These are phyloP conservation scores for Lactarius hatsudake DNA, from an alignment of 768 basidiomycete species.

Conservation along the genomic window DNA sequence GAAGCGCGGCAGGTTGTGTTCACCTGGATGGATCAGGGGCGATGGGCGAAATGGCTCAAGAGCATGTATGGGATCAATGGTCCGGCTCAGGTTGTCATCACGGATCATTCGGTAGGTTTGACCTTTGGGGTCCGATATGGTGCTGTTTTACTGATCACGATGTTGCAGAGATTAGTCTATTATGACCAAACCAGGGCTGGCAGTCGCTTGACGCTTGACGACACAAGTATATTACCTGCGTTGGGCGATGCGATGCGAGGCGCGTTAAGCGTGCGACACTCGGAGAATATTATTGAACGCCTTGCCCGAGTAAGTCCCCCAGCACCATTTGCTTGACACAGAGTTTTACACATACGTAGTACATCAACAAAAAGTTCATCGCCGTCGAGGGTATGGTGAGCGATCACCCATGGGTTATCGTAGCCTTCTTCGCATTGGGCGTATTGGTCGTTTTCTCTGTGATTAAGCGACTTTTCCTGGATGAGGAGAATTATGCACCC, in stretches of 20 bases:
- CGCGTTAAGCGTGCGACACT: slow-evolving; percentile 52
- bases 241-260: slow-evolving; percentile 63
- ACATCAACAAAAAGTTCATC: slow-evolving; percentile 33
- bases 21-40: slow-evolving; percentile 82
- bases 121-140: neutral
- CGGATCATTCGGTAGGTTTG: slow-evolving; percentile 74
- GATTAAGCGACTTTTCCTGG: slow-evolving; percentile 29
- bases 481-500: slow-evolving; percentile 17
- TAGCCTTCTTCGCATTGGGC: slow-evolving; percentile 28
- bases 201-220: slow-evolving; percentile 53
- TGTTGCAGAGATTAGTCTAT: slow-evolving; percentile 62
- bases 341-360: slow-evolving; percentile 28
- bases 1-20: slow-evolving; percentile 66
- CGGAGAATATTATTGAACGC: slow-evolving; percentile 70
- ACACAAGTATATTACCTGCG: slow-evolving; percentile 58
- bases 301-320: slow-evolving; percentile 52
- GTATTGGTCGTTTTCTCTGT: slow-evolving; percentile 27
- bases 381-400: slow-evolving; percentile 31
- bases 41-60: slow-evolving; percentile 88
- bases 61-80: slow-evolving; percentile 76
- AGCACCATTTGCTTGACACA: neutral
- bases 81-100: slow-evolving; percentile 56
- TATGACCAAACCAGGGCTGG: slow-evolving; percentile 65
- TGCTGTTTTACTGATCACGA: slow-evolving; percentile 2
- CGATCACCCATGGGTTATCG: slow-evolving; percentile 31